A percentile compares a stretch with the other conserved stretches of the same genome.
Evolutionary conservation across 805 yeast genomes (phyloP).

Genomic region (Barnettozyma vustinii): DNA sequence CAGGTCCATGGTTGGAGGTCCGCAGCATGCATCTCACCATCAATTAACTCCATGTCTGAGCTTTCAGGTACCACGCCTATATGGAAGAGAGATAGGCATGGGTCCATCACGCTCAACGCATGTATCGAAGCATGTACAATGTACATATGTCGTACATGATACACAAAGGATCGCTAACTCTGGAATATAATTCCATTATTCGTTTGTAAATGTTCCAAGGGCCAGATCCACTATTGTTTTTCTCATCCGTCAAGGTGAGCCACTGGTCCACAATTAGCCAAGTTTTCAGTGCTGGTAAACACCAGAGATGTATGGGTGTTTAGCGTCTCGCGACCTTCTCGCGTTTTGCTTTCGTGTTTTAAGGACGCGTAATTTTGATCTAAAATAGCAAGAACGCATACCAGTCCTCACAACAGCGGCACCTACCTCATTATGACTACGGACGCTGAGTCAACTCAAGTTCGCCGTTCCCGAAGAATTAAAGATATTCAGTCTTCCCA

Average conservation of each 20-base stretch:
- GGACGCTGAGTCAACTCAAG: neutral
- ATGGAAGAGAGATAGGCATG: neutral
- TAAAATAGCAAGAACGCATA: neutral
- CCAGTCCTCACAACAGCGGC: neutral
- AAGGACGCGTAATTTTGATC: neutral
- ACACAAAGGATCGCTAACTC: neutral
- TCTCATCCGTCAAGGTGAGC: neutral
- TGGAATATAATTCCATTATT: neutral
- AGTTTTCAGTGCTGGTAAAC: neutral
- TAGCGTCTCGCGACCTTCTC: neutral
- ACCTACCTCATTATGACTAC: conserved; percentile 5
- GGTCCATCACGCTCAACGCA: neutral
- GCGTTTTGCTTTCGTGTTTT: neutral
- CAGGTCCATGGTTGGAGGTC: neutral
- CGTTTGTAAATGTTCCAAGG: too few species aligned
- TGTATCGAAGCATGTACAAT: neutral
- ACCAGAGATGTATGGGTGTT: neutral
- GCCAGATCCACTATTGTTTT: too few species aligned
- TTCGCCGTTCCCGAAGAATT: conserved; percentile 24
- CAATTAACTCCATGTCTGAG: neutral
- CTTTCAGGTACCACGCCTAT: neutral
- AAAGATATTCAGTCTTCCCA: conserved; percentile 15
- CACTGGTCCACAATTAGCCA: neutral
- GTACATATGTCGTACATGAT: too few species aligned
- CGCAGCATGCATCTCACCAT: conserved; percentile 1